These are phyloP conservation scores for Fusarium fujikuroi DNA, from an alignment of 2,329 filamentous ascomycete species.

Conservation along the genomic window DNA sequence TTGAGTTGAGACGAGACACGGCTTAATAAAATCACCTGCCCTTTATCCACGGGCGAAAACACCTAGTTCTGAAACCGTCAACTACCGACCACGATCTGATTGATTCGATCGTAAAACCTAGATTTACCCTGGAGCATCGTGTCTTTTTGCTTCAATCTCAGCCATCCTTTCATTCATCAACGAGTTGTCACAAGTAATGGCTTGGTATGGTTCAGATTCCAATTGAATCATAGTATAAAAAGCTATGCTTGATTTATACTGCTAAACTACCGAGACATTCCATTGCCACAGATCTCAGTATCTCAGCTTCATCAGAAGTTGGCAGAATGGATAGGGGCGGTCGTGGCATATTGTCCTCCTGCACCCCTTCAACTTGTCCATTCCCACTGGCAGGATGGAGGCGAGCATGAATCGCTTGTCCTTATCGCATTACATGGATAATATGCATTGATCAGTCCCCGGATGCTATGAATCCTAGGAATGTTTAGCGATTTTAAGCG, in stretches of 20 bases:
- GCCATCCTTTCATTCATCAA: neutral
- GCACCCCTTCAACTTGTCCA: neutral
- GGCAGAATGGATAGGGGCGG: neutral
- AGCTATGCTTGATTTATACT: neutral
- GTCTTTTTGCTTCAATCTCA: neutral
- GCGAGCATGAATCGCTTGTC: constrained; percentile 2
- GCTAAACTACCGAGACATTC: neutral
- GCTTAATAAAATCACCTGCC: neutral
- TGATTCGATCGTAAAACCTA: neutral
- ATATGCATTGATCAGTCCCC: neutral
- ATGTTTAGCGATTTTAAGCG: constrained; percentile 18
- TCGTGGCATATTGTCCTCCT: neutral
- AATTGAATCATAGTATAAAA: neutral
- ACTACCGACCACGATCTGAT: neutral
- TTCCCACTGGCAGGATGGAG: too few species aligned
- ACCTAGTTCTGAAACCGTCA: neutral
- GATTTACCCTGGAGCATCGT: constrained; percentile 3
- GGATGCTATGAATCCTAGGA: neutral
- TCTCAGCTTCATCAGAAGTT: too few species aligned
- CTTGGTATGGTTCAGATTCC: neutral
- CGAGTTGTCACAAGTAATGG: neutral
- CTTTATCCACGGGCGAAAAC: neutral
- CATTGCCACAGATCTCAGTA: neutral
- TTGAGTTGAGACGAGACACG: constrained; percentile 27
- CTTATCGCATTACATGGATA: constrained; percentile 6